A percentile compares a stretch with the other conserved stretches of the same genome.
These are phyloP conservation scores for Boletus vermiculosoides DNA, from an alignment of 768 basidiomycete genomes.

Conservation along the genomic window DNA sequence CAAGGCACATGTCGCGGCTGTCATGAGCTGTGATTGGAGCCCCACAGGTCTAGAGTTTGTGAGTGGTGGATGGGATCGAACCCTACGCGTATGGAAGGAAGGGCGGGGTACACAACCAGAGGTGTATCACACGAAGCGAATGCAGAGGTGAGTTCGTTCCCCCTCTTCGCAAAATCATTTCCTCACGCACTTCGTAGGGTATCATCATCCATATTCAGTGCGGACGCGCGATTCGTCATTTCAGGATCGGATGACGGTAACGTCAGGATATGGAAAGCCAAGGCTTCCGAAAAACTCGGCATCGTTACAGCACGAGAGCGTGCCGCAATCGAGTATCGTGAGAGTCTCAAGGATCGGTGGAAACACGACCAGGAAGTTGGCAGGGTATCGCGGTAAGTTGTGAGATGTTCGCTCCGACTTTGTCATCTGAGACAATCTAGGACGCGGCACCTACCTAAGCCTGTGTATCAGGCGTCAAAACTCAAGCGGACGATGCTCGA, in stretches of 20 bases:
- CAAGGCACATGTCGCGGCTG: constrained; percentile 95
- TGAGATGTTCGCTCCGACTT: neutral
- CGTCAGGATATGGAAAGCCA: constrained; percentile 92
- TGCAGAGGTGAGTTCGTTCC: constrained; percentile 72
- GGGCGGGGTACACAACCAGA: constrained; percentile 79
- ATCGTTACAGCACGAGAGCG: constrained; percentile 87
- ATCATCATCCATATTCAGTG: constrained; percentile 83
- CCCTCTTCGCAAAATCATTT: neutral
- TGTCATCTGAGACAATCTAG: constrained; percentile 35
- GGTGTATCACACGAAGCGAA: constrained; percentile 97
- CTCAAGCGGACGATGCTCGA: constrained; percentile 95
- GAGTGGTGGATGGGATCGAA: constrained; percentile 95
- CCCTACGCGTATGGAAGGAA: constrained; percentile 89
- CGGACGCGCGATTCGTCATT: constrained; percentile 87
- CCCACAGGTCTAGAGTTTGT: constrained; percentile 96
- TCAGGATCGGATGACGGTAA: constrained; percentile 95
- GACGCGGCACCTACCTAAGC: constrained; percentile 81
- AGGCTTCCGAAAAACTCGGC: constrained; percentile 89
- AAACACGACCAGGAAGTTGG: constrained; percentile 79
- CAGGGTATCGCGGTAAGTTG: constrained; percentile 71
- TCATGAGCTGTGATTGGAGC: constrained; percentile 97
- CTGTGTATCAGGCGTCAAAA: constrained; percentile 83
- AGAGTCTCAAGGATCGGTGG: constrained; percentile 86
- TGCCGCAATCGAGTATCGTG: constrained; percentile 89
- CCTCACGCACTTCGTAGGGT: constrained; percentile 50